Evolutionary conservation across 345 rosid species (phyloP).

Genomic region (Kandelia obovata): DNA sequence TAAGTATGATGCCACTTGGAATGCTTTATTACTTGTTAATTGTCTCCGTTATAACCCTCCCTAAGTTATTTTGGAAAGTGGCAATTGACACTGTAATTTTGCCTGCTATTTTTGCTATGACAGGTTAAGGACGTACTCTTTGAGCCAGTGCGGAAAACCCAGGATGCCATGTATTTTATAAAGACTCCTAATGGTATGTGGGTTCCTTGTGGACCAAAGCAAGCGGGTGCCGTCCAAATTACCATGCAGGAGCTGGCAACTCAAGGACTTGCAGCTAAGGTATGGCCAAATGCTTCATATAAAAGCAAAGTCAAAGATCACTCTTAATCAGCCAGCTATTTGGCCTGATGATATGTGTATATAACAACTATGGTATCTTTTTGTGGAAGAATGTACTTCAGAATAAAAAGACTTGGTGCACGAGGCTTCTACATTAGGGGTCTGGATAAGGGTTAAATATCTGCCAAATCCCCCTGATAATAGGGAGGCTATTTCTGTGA

Average conservation of each 20-base stretch:
- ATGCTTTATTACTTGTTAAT: background rate
- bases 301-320: too few species aligned
- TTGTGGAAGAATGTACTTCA: too few species aligned
- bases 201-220: conserved; percentile 83
- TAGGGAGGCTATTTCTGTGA: too few species aligned
- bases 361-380: too few species aligned
- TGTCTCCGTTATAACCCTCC: background rate
- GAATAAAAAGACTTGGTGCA: too few species aligned
- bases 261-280: conserved; percentile 67
- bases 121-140: conserved; percentile 91
- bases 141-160: conserved; percentile 89
- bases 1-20: conserved; percentile 26
- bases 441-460: too few species aligned
- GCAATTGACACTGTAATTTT: background rate
- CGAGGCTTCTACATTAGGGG: too few species aligned
- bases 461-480: too few species aligned
- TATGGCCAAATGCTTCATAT: conserved; percentile 12
- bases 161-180: conserved; percentile 71
- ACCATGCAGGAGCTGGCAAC: conserved; percentile 75
- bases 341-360: too few species aligned
- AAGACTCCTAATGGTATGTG: conserved; percentile 55
- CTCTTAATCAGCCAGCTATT: too few species aligned
- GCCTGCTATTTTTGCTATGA: background rate
- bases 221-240: conserved; percentile 67
- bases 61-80: too few species aligned